Evolutionary conservation across 2,329 filamentous ascomycete species (phyloP).

Genomic region (Huntiella savannae): DNA sequence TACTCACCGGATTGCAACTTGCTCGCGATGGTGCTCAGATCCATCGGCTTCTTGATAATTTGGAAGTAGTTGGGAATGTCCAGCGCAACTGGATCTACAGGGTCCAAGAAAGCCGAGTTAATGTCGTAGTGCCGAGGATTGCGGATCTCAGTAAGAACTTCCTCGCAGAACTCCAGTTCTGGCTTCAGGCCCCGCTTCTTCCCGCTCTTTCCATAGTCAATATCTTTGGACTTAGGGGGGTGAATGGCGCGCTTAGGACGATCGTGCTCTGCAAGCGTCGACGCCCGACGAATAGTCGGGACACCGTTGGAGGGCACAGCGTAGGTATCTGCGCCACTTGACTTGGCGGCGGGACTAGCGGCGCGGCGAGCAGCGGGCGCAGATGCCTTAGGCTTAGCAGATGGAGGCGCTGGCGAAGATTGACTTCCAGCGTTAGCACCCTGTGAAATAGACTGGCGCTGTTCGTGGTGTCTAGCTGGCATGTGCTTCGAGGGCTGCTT

Average conservation of each 20-base stretch:
- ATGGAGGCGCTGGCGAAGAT: slow-evolving; percentile 13
- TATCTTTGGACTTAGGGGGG: slow-evolving; percentile 72
- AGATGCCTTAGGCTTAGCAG: slow-evolving; percentile 20
- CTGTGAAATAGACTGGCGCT: slow-evolving; percentile 20
- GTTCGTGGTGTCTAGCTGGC: slow-evolving; percentile 27
- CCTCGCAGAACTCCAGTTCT: slow-evolving; percentile 78
- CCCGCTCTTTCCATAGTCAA: slow-evolving; percentile 59
- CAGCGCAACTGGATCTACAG: slow-evolving; percentile 83
- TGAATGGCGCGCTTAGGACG: slow-evolving; percentile 88
- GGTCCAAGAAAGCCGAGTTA: slow-evolving; percentile 57
- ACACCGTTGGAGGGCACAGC: slow-evolving; percentile 60
- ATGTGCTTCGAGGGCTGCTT: slow-evolving; percentile 33
- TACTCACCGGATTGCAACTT: slow-evolving; percentile 70
- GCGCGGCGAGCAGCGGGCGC: slow-evolving; percentile 16
- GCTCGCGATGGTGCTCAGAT: slow-evolving; percentile 59
- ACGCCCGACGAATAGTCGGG: slow-evolving; percentile 71
- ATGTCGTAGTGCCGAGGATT: slow-evolving; percentile 49
- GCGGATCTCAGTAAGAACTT: slow-evolving; percentile 58
- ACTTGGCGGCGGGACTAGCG: slow-evolving; percentile 24
- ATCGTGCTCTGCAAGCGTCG: slow-evolving; percentile 52
- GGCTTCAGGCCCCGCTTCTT: slow-evolving; percentile 83
- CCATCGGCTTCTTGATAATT: slow-evolving; percentile 94
- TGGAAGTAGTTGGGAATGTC: slow-evolving; percentile 88
- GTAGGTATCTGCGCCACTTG: slow-evolving; percentile 36
- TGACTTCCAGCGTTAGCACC: slow-evolving; percentile 8